These are phyloP conservation scores for Zizania latifolia DNA, from an alignment of 176 grass and related monocot species.

Conservation along the genomic window DNA sequence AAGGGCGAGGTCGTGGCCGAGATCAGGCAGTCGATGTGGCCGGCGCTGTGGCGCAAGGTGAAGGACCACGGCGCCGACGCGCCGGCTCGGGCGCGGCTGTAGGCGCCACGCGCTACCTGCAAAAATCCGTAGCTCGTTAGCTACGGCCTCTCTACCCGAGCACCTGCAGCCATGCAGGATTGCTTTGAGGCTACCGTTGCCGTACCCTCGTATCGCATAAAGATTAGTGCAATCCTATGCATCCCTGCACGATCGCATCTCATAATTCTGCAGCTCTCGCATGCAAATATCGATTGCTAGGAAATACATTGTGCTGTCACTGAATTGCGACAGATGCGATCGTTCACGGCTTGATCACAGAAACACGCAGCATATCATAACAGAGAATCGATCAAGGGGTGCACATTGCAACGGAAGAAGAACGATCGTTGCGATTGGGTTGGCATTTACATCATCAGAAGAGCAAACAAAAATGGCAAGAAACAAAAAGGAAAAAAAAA, in stretches of 20 bases:
- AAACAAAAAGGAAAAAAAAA: conserved; percentile 12
- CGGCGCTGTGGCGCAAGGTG: conserved; percentile 24
- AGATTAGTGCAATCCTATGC: background rate
- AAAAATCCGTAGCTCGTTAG: background rate
- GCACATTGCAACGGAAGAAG: background rate
- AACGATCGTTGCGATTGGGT: background rate
- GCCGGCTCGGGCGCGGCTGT: background rate
- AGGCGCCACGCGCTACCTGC: background rate
- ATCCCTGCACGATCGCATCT: background rate
- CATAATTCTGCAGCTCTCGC: background rate
- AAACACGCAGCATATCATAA: background rate
- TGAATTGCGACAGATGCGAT: background rate
- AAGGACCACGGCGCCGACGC: background rate
- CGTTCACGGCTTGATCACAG: background rate
- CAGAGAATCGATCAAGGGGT: background rate
- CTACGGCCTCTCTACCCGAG: background rate
- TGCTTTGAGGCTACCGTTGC: background rate
- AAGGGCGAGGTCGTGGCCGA: conserved; percentile 29
- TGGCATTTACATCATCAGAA: conserved; percentile 42
- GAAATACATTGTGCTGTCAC: no score
- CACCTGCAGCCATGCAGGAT: no score
- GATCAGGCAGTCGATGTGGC: conserved; percentile 36
- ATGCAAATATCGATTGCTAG: no score
- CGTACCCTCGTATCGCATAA: no score
- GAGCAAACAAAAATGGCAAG: conserved; percentile 28